Percentiles rank a stretch among this genome's conserved stretches.
Evolutionary conservation across 805 yeast species (phyloP).

Genomic region (Metschnikowia arizonensis): DNA sequence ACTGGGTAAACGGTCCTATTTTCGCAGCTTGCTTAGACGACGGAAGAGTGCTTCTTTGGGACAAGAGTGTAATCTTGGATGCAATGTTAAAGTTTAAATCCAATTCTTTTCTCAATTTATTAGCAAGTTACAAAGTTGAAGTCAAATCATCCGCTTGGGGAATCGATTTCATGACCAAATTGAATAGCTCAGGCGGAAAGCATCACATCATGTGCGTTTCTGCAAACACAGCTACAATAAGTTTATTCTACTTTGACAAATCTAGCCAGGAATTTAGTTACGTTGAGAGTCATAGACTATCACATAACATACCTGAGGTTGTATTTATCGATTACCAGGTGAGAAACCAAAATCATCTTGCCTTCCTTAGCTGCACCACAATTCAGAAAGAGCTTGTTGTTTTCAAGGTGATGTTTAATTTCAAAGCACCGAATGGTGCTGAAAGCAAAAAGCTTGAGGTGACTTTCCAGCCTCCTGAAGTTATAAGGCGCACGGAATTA

Average conservation of each 20-base stretch:
- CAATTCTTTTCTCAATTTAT: constrained; percentile 12
- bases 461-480: constrained; percentile 27
- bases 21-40: constrained; percentile 52
- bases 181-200: constrained; percentile 14
- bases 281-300: constrained; percentile 38
- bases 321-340: constrained; percentile 30
- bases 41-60: constrained; percentile 46
- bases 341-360: constrained; percentile 19
- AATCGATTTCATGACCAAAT: constrained; percentile 38
- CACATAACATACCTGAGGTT: constrained; percentile 55
- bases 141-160: constrained; percentile 60
- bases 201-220: constrained; percentile 44
- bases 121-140: constrained; percentile 21
- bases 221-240: constrained; percentile 49
- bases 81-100: constrained; percentile 6
- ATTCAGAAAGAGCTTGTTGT: constrained; percentile 46
- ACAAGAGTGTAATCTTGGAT: constrained; percentile 23
- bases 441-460: background rate
- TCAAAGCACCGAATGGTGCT: background rate
- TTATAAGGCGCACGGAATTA: constrained; percentile 21
- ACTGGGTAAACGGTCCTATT: constrained; percentile 38
- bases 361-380: constrained; percentile 36
- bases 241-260: constrained; percentile 35
- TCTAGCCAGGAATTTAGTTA: constrained; percentile 26
- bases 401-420: constrained; percentile 31